Evolutionary conservation across 176 grass and related monocot genomes (phyloP), one percentile per base, ranked within the genome.

Genomic region (Otatea glauca): DNA sequence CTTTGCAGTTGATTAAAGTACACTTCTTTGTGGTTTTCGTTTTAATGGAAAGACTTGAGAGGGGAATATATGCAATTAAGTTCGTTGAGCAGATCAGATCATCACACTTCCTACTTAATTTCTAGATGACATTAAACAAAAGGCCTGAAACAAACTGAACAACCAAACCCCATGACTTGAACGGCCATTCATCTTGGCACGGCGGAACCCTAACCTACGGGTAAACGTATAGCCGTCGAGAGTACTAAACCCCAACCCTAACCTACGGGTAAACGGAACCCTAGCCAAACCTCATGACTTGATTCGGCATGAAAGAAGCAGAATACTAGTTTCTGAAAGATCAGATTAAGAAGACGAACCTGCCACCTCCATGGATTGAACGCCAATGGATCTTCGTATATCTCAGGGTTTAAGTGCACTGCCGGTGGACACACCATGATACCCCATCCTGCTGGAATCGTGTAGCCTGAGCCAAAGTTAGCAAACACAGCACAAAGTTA

Each of bases 291-390:
- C n/a, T n/a, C n/a, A n/a, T n/a, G n/a, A n/a, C n/a, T n/a, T 66
- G 82, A 34, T 66, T 39, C 39, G 17, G 20, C 50, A 41, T 32
- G 37, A 81, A 76, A 29, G 45, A 64, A 84, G 17, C 70, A 69
- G 32, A 53, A 2, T 45, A 51, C 58, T 14, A 25, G 17, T 83
- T 74, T 24, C 20, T 45, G 34, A 66, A 80, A 75, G 67, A 38
- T 37, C 7, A 42, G 11, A 25, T 63, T 44, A 32, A 80, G 23
- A 77, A 16, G 47, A 88, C 89, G 6, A 88, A 97, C 94, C 94
- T 94, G 88, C 92, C 92, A 97, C 66, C 94, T 90, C 88, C 85
- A 89, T 56, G 94, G 92, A 76, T 97, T 94, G 59, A 97, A 97
- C 39, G 85, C 71, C 43, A 97, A 47, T 2, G 94, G 94, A 69